Base-by-base conservation (phyloP, 768 basidiomycete genomes). In the Cubamyces lactineus region DNA sequence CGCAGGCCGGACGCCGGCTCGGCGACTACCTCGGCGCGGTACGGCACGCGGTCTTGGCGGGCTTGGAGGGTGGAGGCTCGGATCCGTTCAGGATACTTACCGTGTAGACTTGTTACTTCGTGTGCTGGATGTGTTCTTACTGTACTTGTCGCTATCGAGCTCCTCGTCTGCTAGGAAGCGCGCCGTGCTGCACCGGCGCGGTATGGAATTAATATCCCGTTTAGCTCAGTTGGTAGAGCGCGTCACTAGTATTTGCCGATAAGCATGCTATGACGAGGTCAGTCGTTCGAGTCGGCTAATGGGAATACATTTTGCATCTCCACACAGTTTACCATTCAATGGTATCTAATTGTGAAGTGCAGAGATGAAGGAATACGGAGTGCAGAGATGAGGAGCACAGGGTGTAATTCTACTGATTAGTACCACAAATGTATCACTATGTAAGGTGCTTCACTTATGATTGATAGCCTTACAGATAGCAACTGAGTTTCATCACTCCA, bases 21-120 rank as follows among this genome's bases (percentile, higher is more conserved):
- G 82, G 80, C 8, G 88, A 88, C 59, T 96, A 97, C 71, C 75
- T 97, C 38, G 82, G 81, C 0, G 85, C 85, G 7, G 86, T 98
- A 17, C 77, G 89, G 49, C 83, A 84, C 63, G 90, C 89, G 1
- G 79, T 91, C 21, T 70, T 97, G 67, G 86, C 81, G 16, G 86
- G 87, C 1, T 64, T 96, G 68, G 88, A 92, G 69, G 76, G 78
- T 23, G 91, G 90, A 9, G 89, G 90, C 1, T 89, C 89, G 2
- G 91, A 91, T 78, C 87, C 90, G 11, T 90, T 91, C 71, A 78
- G 83, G 67, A 73, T 83, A 23, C 53, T 72, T 6, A 57, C 57
- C 24, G 30, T 63, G 49, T 66, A 59, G 28, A 26, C 16, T 8
- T 6, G 41, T 41, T 48, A 34, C 34, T 34, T 11, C 5, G 21